A percentile compares a stretch with the other conserved stretches of the same genome.
Evolutionary conservation across 495 filamentous ascomycete species (phyloP).

Genomic region (Pyrenula aspistea): DNA sequence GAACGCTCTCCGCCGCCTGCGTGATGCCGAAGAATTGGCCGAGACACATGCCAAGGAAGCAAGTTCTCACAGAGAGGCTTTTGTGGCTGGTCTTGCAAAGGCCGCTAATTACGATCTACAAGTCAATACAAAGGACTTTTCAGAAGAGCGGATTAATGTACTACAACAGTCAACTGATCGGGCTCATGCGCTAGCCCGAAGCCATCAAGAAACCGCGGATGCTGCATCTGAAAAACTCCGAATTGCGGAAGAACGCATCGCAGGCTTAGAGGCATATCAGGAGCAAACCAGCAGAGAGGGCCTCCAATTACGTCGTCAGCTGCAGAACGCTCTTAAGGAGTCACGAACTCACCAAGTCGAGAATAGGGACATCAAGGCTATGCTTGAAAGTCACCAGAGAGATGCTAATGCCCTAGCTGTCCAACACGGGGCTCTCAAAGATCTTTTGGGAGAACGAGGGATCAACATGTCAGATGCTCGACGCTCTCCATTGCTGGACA

Average conservation of each 20-base stretch:
- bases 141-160: slow-evolving; percentile 62
- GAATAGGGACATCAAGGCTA: slow-evolving; percentile 66
- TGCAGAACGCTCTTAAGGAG: slow-evolving; percentile 73
- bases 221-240: slow-evolving; percentile 76
- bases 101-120: slow-evolving; percentile 31
- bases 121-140: slow-evolving; percentile 37
- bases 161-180: slow-evolving; percentile 70
- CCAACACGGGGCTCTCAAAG: slow-evolving; percentile 86
- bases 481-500: slow-evolving; percentile 45
- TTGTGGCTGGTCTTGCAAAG: slow-evolving; percentile 70
- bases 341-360: slow-evolving; percentile 61
- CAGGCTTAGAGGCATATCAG: slow-evolving; percentile 90
- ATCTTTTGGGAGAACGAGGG: slow-evolving; percentile 79
- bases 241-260: slow-evolving; percentile 88
- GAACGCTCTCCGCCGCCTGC: slow-evolving; percentile 54
- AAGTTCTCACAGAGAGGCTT: slow-evolving; percentile 67
- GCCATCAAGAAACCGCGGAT: slow-evolving; percentile 87
- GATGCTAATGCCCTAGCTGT: slow-evolving; percentile 81
- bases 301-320: slow-evolving; percentile 73
- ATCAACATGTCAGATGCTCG: slow-evolving; percentile 46
- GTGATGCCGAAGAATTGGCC: slow-evolving; percentile 83
- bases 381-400: slow-evolving; percentile 69
- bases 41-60: slow-evolving; percentile 82
- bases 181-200: slow-evolving; percentile 67
- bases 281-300: slow-evolving; percentile 92